Evolutionary conservation across 1,139 yeast species (phyloP).

Genomic region (Kazachstania sp.): DNA sequence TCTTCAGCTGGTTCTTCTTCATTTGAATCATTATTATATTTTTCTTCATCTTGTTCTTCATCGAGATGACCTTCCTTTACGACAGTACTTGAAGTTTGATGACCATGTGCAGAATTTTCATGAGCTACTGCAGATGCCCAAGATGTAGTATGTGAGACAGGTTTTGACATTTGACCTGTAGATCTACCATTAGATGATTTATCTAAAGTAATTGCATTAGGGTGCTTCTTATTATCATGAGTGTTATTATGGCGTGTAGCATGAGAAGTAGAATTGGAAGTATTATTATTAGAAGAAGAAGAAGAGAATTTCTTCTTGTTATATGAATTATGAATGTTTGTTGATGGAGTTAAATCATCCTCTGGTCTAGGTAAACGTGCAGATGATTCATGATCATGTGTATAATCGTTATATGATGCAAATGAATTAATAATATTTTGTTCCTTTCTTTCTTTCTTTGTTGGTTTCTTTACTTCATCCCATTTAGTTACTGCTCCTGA

Average conservation of each 20-base stretch:
- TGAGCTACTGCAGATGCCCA: conserved; percentile 9
- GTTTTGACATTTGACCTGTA: conserved; percentile 1
- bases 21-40: neutral
- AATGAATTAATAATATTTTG: conserved; percentile 5
- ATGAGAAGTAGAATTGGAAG: neutral
- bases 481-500: conserved; percentile 60
- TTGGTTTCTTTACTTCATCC: conserved; percentile 53
- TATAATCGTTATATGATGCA: neutral
- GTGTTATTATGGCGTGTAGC: neutral
- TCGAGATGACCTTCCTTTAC: neutral
- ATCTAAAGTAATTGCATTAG: conserved; percentile 1
- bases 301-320: neutral
- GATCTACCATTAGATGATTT: neutral
- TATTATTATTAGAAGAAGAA: neutral
- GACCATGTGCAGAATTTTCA: neutral
- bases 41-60: neutral
- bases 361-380: conserved; percentile 5
- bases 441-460: conserved; percentile 35
- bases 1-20: neutral
- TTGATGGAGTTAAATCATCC: conserved; percentile 3
- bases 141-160: conserved; percentile 6
- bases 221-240: neutral
- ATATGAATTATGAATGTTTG: neutral
- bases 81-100: neutral
- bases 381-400: neutral